phyloP scores from a whole-genome alignment of 169 alveolate species.

The Hammondia hammondi region DNA sequence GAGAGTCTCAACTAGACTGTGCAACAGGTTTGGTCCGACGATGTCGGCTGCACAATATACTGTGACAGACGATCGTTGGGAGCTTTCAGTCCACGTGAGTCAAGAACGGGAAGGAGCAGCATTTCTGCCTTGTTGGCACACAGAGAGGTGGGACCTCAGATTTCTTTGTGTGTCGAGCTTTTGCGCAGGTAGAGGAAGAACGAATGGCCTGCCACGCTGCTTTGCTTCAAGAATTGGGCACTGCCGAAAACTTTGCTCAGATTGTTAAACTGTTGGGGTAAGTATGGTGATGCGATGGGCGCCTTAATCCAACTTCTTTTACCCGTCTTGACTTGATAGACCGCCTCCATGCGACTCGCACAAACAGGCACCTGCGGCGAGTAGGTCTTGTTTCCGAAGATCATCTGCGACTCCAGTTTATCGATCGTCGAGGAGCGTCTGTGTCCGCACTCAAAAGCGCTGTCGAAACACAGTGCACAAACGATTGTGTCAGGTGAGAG shows the following conservation, averaged over 20 bases:
- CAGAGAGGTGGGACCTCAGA: not conserved
- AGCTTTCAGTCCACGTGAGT: too few relatives aligned
- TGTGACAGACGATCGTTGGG: too few relatives aligned
- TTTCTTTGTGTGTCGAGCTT: not conserved
- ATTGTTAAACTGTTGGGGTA: not conserved
- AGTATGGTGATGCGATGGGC: not conserved
- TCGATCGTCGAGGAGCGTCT: constrained; percentile 4
- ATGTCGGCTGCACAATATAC: too few relatives aligned
- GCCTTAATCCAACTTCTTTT: not conserved
- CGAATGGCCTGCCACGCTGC: not conserved
- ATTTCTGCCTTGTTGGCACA: not conserved
- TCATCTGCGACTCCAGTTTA: not conserved
- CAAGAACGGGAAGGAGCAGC: too few relatives aligned
- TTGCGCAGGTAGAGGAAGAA: not conserved
- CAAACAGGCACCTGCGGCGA: not conserved
- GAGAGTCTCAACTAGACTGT: not conserved
- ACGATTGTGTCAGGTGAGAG: not conserved
- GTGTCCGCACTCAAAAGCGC: not conserved
- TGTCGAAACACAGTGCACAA: not conserved
- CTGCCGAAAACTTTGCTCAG: not conserved
- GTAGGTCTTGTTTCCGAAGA: not conserved
- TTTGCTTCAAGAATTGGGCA: not conserved
- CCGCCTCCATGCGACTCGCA: not conserved
- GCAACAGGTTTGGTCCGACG: too few relatives aligned
- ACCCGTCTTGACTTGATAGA: not conserved